phyloP scores from a whole-genome alignment of 2,329 filamentous ascomycete species.

The Hypomyces perniciosus region DNA sequence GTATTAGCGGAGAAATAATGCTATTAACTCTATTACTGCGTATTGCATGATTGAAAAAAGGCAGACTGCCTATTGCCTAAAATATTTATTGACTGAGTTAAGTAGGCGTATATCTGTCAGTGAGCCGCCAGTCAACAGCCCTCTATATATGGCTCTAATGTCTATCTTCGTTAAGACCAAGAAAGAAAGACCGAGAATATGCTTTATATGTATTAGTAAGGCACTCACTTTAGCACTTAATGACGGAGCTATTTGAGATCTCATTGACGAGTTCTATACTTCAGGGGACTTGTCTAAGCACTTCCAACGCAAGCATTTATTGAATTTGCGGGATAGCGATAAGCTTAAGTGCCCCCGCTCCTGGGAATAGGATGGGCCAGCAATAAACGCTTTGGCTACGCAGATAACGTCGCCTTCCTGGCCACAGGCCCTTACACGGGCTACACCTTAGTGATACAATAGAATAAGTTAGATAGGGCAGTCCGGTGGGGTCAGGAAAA shows the following conservation, averaged over 20 bases:
- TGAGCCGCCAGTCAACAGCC: slow-evolving; percentile 1
- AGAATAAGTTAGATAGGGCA: too few relatives aligned
- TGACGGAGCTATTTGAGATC: slow-evolving; percentile 4
- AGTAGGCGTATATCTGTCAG: background rate
- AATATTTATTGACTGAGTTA: background rate
- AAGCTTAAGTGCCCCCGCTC: too few relatives aligned
- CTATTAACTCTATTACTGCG: slow-evolving; percentile 10
- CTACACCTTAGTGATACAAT: too few relatives aligned
- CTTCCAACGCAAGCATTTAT: slow-evolving; percentile 13
- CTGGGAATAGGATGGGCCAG: too few relatives aligned
- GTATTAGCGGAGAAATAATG: slow-evolving; percentile 11
- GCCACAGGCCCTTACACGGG: too few relatives aligned
- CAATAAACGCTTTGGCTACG: too few relatives aligned
- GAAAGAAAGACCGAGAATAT: slow-evolving; percentile 11
- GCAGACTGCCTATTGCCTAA: background rate
- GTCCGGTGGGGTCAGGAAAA: too few relatives aligned
- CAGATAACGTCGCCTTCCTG: too few relatives aligned
- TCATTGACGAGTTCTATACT: slow-evolving; percentile 12
- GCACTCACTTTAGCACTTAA: slow-evolving; percentile 3
- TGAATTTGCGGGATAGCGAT: slow-evolving; percentile 2
- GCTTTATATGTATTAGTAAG: slow-evolving; percentile 13
- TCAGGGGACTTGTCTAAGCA: slow-evolving; percentile 12
- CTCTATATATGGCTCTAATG: slow-evolving; percentile 5
- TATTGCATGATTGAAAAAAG: slow-evolving; percentile 14
- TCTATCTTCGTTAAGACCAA: slow-evolving; percentile 11